Evolutionary conservation across 2,329 filamentous ascomycete genomes (phyloP), one percentile per base, ranked within the genome.

Genomic region (Talaromyces amestolkiae): DNA sequence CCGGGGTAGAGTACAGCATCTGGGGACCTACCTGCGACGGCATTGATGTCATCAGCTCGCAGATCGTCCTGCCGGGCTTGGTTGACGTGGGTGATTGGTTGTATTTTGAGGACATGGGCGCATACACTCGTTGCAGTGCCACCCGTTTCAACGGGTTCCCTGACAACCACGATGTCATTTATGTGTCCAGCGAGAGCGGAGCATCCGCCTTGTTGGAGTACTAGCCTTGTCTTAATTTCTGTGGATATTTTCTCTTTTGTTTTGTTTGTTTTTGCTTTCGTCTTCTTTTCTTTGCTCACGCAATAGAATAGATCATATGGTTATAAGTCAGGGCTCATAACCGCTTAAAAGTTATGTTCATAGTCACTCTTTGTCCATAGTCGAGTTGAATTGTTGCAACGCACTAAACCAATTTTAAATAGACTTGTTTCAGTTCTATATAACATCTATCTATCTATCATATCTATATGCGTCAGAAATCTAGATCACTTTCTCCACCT

Each of bases 21-120:
- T 99, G 95, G 94, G 95, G 95, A 6, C 95, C 95, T 0, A 98
- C 95, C 17, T 99, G 95, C 76, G 95, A 99, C 76, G 94, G 95
- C 67, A 98, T 99, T 73, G 95, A 99, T 80, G 91, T 93, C 77
- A 96, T 99, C 79, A 87, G 90, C 59, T 87, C 92, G 77, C 91
- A 89, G 75, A 92, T 91, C 77, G 86, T 85, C 68, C 92, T 97
- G 73, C 82, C 87, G 39, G 88, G 91, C 62, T 85, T 90, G 58
- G 82, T 99, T 51, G 89, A 97, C 74, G 91, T 97, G 8, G 95
- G 95, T 61, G 95, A 99, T 78, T 99, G 95, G 95, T 85, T 99
- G 63, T 99, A 96, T 82, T 99, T 99, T 79, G 92, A 97, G 81
- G 88, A 97, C 68, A 99, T 99, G 95, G 95, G 95, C 64, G 94